These are phyloP conservation scores for Cryptomeria japonica DNA, from an alignment of 75 land plant genomes.

Conservation along the genomic window DNA sequence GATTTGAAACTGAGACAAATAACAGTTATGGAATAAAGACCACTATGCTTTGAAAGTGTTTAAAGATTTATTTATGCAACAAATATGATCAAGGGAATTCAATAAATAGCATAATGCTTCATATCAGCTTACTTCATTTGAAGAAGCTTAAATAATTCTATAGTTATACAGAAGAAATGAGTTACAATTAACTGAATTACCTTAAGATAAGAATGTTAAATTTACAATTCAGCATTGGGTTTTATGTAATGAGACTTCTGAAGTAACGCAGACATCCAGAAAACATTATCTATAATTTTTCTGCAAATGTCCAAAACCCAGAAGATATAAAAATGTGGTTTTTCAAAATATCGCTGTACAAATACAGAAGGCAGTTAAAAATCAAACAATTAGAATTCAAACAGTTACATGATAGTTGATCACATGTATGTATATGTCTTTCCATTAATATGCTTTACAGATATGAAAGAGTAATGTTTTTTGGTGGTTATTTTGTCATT, in stretches of 20 bases:
- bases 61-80: no score
- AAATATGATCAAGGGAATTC: no score
- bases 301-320: neutral
- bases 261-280: neutral
- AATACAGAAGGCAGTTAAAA: neutral
- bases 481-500: neutral
- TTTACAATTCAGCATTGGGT: neutral
- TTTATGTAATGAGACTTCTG: neutral
- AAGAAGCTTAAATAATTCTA: neutral
- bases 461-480: neutral
- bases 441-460: neutral
- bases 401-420: neutral
- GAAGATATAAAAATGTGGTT: neutral
- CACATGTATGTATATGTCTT: neutral
- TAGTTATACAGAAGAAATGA: neutral
- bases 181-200: neutral
- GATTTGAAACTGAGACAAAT: no score
- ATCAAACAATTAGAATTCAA: neutral
- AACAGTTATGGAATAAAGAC: no score
- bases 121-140: neutral
- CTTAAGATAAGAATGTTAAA: neutral
- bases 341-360: neutral
- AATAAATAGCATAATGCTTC: neutral
- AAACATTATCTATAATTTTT: neutral
- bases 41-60: no score